Evolutionary conservation across 371 early-diverging fungal genomes (phyloP).

Genomic region (Mucor plumbeus): DNA sequence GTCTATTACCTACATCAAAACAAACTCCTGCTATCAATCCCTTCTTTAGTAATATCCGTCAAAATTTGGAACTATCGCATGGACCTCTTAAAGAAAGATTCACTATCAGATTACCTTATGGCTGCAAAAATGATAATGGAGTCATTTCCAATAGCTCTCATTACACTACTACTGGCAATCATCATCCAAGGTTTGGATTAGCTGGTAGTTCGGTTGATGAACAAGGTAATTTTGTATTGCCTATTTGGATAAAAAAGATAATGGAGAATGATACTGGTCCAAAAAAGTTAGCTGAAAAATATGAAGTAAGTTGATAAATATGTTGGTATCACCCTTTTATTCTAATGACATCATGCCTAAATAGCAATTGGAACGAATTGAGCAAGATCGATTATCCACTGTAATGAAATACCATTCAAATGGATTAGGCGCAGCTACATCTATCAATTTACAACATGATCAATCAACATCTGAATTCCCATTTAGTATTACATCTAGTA

Average conservation of each 20-base stretch:
- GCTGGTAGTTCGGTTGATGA: constrained; percentile 26
- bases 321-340: neutral
- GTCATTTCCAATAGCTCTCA: neutral
- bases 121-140: constrained; percentile 8
- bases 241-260: constrained; percentile 26
- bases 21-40: constrained; percentile 26
- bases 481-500: constrained; percentile 55
- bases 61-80: constrained; percentile 41
- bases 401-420: constrained; percentile 50
- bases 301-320: constrained; percentile 27
- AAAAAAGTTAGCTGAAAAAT: constrained; percentile 32
- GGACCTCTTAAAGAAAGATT: constrained; percentile 40
- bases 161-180: neutral
- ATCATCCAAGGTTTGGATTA: constrained; percentile 27
- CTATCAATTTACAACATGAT: neutral
- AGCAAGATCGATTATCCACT: constrained; percentile 57
- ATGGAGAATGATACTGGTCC: constrained; percentile 27
- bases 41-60: constrained; percentile 45
- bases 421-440: neutral
- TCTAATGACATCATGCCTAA: constrained; percentile 20
- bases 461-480: constrained; percentile 28
- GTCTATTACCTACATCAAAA: constrained; percentile 5
- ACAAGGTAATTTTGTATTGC: constrained; percentile 24
- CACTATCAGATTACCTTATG: constrained; percentile 30
- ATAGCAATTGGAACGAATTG: constrained; percentile 53